phyloP scores from a whole-genome alignment of 495 filamentous ascomycete species.

The Aspergillus incahuasiensis region DNA sequence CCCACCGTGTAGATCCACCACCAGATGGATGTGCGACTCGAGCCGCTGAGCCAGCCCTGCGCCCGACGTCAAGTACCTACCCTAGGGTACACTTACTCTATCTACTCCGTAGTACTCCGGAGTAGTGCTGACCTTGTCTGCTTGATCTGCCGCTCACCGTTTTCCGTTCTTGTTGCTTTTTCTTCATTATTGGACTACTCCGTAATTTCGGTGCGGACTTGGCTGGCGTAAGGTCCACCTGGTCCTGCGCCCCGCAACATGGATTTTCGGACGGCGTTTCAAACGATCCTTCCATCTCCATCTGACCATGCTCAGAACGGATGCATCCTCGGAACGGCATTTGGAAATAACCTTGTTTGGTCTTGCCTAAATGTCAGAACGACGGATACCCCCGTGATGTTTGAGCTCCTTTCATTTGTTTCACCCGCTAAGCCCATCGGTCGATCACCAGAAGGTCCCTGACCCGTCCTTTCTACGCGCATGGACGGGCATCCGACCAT shows the following conservation, averaged over 20 bases:
- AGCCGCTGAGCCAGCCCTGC: too few relatives aligned
- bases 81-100: too few relatives aligned
- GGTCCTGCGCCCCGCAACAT: slow-evolving; percentile 15
- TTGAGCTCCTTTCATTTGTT: slow-evolving; percentile 1
- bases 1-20: not conserved
- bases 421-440: not conserved
- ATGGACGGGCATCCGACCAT: not conserved
- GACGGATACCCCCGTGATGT: slow-evolving; percentile 2
- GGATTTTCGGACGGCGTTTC: slow-evolving; percentile 11
- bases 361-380: slow-evolving; percentile 9
- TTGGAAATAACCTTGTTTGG: slow-evolving; percentile 25
- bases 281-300: slow-evolving; percentile 11
- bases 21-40: too few relatives aligned
- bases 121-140: too few relatives aligned
- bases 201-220: slow-evolving; percentile 2
- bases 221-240: slow-evolving; percentile 6
- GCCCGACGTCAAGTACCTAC: too few relatives aligned
- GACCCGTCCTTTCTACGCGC: not conserved
- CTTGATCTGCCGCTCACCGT: not conserved
- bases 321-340: slow-evolving; percentile 22
- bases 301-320: not conserved
- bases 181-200: not conserved
- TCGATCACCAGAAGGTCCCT: not conserved
- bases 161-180: slow-evolving; percentile 3
- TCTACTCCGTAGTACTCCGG: too few relatives aligned